A percentile compares a stretch with the other conserved stretches of the same genome.
Conservation (phyloP, 495 filamentous ascomycete species). For the Lasiosphaeria hispida region DNA sequence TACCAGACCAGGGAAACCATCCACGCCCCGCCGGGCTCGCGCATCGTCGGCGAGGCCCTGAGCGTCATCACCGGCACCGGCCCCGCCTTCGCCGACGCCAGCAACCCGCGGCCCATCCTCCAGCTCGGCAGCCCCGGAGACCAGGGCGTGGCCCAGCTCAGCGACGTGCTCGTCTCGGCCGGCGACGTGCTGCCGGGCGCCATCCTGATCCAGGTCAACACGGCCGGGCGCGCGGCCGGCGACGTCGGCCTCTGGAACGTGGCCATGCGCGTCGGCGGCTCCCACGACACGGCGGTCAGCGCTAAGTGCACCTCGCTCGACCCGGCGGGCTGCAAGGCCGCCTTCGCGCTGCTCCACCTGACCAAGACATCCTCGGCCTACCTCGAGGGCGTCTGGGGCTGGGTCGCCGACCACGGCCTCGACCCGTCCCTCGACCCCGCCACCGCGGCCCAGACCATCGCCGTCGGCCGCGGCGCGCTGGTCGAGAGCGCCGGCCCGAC, state of each 20-base stretch:
- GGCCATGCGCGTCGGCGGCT: constrained; percentile 58
- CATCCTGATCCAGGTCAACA: constrained; percentile 50
- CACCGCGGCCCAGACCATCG: constrained; percentile 37
- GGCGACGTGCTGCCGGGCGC: constrained; percentile 50
- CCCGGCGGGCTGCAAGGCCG: constrained; percentile 47
- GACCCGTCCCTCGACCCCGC: constrained; percentile 22
- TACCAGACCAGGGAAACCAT: constrained; percentile 48
- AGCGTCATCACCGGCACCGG: constrained; percentile 47
- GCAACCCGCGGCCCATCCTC: constrained; percentile 53
- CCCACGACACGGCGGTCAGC: constrained; percentile 41
- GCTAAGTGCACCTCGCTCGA: constrained; percentile 36
- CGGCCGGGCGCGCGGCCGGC: constrained; percentile 41
- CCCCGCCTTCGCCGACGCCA: constrained; percentile 47
- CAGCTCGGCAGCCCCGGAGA: constrained; percentile 53
- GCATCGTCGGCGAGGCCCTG: constrained; percentile 46
- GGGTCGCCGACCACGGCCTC: constrained; percentile 52
- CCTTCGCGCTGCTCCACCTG: constrained; percentile 51
- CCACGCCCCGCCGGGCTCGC: constrained; percentile 54
- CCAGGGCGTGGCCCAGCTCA: constrained; percentile 55
- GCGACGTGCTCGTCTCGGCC: constrained; percentile 55
- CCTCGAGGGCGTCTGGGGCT: constrained; percentile 59
- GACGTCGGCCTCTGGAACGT: constrained; percentile 58
- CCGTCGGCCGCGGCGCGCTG: constrained; percentile 50
- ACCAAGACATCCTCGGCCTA: constrained; percentile 48
- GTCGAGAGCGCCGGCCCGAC: constrained; percentile 45